Percentiles rank a stretch among this genome's conserved stretches.
phyloP scores from a whole-genome alignment of 352 stramenopile species.

The Globisporangium ultimum region DNA sequence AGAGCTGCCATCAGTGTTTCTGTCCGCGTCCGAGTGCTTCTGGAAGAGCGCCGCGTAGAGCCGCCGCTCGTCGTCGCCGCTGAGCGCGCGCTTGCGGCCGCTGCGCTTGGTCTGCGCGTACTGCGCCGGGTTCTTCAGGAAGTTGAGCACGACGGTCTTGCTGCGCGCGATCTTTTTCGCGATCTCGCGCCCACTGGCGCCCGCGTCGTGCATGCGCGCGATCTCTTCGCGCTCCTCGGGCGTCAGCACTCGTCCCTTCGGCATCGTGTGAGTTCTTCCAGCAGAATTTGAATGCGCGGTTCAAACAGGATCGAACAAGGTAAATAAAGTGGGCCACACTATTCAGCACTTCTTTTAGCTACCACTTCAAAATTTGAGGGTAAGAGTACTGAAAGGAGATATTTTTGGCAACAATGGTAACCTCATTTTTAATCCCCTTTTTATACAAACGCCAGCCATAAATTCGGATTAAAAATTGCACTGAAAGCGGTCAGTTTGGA shows the following conservation, averaged over 20 bases:
- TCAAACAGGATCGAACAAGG: neutral
- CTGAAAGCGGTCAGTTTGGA: too few relatives aligned
- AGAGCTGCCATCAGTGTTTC: neutral
- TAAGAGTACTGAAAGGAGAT: too few relatives aligned
- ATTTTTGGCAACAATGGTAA: too few relatives aligned
- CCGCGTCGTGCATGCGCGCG: conserved; percentile 28
- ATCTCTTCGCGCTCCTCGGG: conserved; percentile 43
- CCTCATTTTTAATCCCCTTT: too few relatives aligned
- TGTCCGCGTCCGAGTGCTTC: neutral
- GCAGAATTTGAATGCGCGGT: neutral
- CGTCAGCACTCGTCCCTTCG: conserved; percentile 39
- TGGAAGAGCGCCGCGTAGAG: conserved; percentile 34
- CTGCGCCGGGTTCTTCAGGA: conserved; percentile 35
- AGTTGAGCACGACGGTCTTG: conserved; percentile 65
- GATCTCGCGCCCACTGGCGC: conserved; percentile 47
- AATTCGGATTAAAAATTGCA: too few relatives aligned
- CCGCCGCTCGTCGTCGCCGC: conserved; percentile 34
- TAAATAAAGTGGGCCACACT: neutral
- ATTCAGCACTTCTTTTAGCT: too few relatives aligned
- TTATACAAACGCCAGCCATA: too few relatives aligned
- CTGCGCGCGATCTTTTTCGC: conserved; percentile 39
- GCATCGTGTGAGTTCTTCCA: conserved; percentile 20
- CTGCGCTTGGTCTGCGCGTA: conserved; percentile 53
- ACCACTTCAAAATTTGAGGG: too few relatives aligned
- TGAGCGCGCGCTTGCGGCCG: conserved; percentile 45